Evolutionary conservation across 192 early-diverging fungal genomes (phyloP).

Genomic region (Mycoemilia scoparia): DNA sequence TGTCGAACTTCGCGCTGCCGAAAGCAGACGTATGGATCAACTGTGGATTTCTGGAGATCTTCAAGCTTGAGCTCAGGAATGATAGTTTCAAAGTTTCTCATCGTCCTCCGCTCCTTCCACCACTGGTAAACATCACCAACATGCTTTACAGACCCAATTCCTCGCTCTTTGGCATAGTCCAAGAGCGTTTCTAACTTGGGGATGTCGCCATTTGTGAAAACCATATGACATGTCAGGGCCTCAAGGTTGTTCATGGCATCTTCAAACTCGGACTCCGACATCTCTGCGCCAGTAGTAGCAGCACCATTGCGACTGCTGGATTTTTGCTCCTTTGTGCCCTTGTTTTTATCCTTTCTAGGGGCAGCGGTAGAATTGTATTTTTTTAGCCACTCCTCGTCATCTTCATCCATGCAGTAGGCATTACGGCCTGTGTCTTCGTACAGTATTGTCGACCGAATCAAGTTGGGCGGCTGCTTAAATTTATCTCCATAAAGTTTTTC

Average conservation of each 20-base stretch:
- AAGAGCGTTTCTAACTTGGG: constrained; percentile 18
- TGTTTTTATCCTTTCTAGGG: constrained; percentile 12
- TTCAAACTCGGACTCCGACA: constrained; percentile 66
- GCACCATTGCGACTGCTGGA: constrained; percentile 1
- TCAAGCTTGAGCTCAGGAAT: constrained; percentile 33
- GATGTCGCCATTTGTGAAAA: constrained; percentile 21
- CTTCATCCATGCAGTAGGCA: constrained; percentile 78
- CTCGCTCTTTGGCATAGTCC: constrained; percentile 16
- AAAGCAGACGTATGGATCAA: constrained; percentile 93
- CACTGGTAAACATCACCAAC: constrained; percentile 11
- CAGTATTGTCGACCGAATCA: constrained; percentile 70
- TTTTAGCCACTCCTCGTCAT: constrained; percentile 53
- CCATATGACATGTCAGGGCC: constrained; percentile 43
- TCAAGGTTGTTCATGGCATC: constrained; percentile 60
- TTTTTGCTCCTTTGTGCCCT: too few species aligned
- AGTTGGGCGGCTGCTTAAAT: constrained; percentile 55
- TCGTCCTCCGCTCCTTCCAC: constrained; percentile 15
- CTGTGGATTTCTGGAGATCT: constrained; percentile 46
- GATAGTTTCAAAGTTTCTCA: constrained; percentile 9
- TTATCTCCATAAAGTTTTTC: constrained; percentile 42
- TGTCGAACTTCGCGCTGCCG: constrained; percentile 81
- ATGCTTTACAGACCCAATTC: constrained; percentile 6
- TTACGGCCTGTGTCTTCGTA: constrained; percentile 78
- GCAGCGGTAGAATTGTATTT: constrained; percentile 20
- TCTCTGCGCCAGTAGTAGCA: not conserved